Evolutionary conservation across 371 early-diverging fungal species (phyloP), one percentile per base, ranked within the genome.

Genomic region (Saksenaea oblongispora): DNA sequence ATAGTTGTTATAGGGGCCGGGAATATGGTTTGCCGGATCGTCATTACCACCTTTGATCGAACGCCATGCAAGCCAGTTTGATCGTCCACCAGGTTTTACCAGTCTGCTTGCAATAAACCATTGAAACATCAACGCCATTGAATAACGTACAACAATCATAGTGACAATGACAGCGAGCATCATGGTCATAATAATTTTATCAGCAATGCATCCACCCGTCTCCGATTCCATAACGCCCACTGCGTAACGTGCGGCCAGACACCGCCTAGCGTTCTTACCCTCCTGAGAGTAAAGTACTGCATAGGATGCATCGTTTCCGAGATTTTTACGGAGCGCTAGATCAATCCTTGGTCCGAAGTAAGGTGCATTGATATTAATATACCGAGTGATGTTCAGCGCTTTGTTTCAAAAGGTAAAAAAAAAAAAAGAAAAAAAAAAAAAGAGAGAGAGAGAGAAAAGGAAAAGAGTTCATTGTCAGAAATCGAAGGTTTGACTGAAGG

Each of bases 111-210:
- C 58, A 44, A 83, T 76, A 54, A 83, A 66, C 88, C 88, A 85
- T 56, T 85, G 85, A 72, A 89, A 90, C 9, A 83, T 51, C 1
- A 84, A 63, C 0, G 89, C 90, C 66, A 90, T 80, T 0, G 84
- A 67, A 63, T 88, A 89, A 2, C 82, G 80, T 3, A 80, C 66
- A n/a, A 76, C 66, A 57, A 84, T 75, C 42, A 84, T 67, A 9
- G 70, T 71, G 17, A 82, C 54, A 63, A 84, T 79, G n/a, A 82
- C 73, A 0, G 76, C 75, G 22, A 84, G 59, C 70, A 76, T 76
- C 4, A 79, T 10, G 9, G 58, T 77, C 73, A 80, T 75, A 15
- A 84, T 72, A 34, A 82, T 79, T 39, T 82, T 70, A 31, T 83
- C 73, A 5, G 88, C 74, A 61, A 89, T 81, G 75, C 92, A 90